These are phyloP conservation scores for Lodderomyces theae DNA, from an alignment of 1,139 yeast genomes.

Conservation along the genomic window DNA sequence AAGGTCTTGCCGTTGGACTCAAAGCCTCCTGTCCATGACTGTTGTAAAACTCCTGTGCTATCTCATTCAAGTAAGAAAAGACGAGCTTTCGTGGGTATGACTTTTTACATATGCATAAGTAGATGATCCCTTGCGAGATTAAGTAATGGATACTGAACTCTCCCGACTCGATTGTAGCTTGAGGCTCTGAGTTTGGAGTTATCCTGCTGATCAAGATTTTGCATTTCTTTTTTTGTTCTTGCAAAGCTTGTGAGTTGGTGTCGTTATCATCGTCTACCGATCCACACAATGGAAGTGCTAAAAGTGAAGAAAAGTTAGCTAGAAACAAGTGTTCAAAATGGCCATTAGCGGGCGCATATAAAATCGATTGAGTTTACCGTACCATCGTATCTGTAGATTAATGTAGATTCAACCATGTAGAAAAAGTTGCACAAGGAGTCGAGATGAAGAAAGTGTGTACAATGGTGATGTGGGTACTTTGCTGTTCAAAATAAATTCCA, in stretches of 20 bases:
- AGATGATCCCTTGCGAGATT: slow-evolving; percentile 61
- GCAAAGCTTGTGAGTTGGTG: slow-evolving; percentile 40
- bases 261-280: slow-evolving; percentile 77
- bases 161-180: slow-evolving; percentile 84
- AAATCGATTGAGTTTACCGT: slow-evolving; percentile 26
- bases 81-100: slow-evolving; percentile 87
- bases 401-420: slow-evolving; percentile 76
- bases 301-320: neutral
- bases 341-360: too few species aligned
- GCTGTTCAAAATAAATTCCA: neutral
- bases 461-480: neutral
- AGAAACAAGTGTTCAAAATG: too few species aligned
- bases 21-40: slow-evolving; percentile 75
- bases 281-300: slow-evolving; percentile 87
- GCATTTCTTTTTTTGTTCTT: slow-evolving; percentile 81
- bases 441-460: neutral
- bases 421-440: too few species aligned
- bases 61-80: slow-evolving; percentile 79
- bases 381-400: slow-evolving; percentile 72
- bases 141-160: slow-evolving; percentile 74
- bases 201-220: slow-evolving; percentile 75
- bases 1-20: slow-evolving; percentile 69
- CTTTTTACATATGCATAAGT: slow-evolving; percentile 71
- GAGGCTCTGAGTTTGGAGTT: slow-evolving; percentile 76
- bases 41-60: slow-evolving; percentile 76